Percentiles rank a stretch among this genome's conserved stretches.
Evolutionary conservation across 495 filamentous ascomycete genomes (phyloP).

Genomic region (Tuber magnatum): DNA sequence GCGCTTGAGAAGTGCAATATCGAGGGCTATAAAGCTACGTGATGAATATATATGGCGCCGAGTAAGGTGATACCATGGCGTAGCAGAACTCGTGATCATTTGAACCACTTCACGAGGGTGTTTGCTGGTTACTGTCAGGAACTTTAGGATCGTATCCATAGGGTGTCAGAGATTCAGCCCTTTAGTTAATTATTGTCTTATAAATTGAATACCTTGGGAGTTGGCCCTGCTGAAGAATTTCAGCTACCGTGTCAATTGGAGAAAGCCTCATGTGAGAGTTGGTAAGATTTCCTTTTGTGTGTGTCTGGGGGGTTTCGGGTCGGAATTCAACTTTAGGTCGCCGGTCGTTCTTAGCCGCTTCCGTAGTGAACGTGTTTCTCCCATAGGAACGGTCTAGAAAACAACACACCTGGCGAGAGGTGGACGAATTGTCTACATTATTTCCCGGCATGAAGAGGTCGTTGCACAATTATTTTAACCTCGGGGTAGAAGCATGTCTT

Average conservation of each 20-base stretch:
- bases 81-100: neutral
- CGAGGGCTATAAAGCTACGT: neutral
- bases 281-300: neutral
- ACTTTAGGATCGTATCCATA: neutral
- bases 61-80: neutral
- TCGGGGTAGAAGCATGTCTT: neutral
- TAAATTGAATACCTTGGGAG: neutral
- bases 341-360: neutral
- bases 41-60: neutral
- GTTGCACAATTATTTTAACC: neutral
- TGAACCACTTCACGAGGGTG: neutral
- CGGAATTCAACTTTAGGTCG: neutral
- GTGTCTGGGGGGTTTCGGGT: neutral
- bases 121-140: neutral
- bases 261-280: neutral
- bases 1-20: neutral
- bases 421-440: neutral
- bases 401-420: neutral
- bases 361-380: neutral
- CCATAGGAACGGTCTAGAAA: neutral
- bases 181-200: neutral
- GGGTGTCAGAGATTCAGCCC: neutral
- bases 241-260: neutral
- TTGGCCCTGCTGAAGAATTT: neutral
- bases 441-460: neutral